These are phyloP conservation scores for Aspergillus sp. DNA, from an alignment of 2,329 filamentous ascomycete species.

Conservation along the genomic window DNA sequence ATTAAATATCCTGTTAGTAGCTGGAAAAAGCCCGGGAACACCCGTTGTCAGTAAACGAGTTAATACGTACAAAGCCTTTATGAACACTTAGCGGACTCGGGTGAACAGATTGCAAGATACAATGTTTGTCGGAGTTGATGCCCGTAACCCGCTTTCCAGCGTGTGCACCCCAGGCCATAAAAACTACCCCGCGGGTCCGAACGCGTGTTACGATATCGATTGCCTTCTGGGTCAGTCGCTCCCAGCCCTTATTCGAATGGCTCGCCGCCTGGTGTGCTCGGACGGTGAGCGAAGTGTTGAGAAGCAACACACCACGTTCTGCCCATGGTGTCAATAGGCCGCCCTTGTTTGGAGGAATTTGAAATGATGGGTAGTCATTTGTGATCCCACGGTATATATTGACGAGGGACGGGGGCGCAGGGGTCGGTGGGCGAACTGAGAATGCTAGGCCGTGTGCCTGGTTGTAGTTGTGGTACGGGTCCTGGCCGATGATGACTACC, in stretches of 20 bases:
- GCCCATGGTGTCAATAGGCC: constrained; percentile 93
- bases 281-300: constrained; percentile 95
- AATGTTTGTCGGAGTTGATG: constrained; percentile 73
- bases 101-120: constrained; percentile 85
- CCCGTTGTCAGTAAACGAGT: background rate
- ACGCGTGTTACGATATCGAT: constrained; percentile 84
- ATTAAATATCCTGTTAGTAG: background rate
- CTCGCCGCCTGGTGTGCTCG: constrained; percentile 85
- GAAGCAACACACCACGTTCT: constrained; percentile 84
- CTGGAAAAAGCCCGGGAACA: background rate
- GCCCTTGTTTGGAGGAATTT: constrained; percentile 72
- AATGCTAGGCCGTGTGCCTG: constrained; percentile 97
- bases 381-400: constrained; percentile 93
- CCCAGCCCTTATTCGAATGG: constrained; percentile 88
- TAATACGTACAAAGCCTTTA: constrained; percentile 70
- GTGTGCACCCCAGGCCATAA: constrained; percentile 89
- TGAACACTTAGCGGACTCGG: constrained; percentile 89
- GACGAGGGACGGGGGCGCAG: constrained; percentile 82
- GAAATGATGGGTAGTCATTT: constrained; percentile 84
- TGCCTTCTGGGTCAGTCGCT: constrained; percentile 86
- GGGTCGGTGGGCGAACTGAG: constrained; percentile 86
- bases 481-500: constrained; percentile 91
- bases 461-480: constrained; percentile 94
- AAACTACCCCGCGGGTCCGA: constrained; percentile 82
- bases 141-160: constrained; percentile 78